Evolutionary conservation across 176 grass and related monocot genomes (phyloP).

Genomic region (Avena insularis): DNA sequence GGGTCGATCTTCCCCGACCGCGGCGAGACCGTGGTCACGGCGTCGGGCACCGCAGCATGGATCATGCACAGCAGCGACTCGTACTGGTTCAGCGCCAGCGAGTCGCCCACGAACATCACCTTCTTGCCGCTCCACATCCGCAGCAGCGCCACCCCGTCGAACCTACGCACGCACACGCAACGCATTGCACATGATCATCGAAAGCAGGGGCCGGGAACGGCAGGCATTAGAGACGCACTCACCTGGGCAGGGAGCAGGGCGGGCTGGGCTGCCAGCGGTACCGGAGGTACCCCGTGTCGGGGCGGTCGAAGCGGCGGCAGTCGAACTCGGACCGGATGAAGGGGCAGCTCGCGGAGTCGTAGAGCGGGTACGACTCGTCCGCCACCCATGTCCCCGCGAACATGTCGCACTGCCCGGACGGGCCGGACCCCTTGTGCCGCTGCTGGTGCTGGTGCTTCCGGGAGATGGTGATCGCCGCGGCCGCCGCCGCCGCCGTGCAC

Average conservation of each 20-base stretch:
- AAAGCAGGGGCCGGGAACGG: background rate
- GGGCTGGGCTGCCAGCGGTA: constrained; percentile 74
- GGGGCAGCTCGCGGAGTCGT: constrained; percentile 72
- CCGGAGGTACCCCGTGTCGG: constrained; percentile 75
- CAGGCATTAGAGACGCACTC: background rate
- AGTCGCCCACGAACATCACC: constrained; percentile 95
- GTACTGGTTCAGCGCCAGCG: constrained; percentile 86
- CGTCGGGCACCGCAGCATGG: constrained; percentile 56
- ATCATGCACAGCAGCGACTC: constrained; percentile 86
- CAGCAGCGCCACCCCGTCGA: constrained; percentile 68
- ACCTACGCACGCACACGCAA: constrained; percentile 38
- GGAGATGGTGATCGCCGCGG: constrained; percentile 35
- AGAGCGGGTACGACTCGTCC: constrained; percentile 82
- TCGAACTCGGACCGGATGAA: constrained; percentile 88
- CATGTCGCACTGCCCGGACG: constrained; percentile 47
- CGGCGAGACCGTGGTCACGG: constrained; percentile 37
- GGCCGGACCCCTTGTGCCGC: background rate
- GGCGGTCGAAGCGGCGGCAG: constrained; percentile 67
- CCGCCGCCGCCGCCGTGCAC: constrained; percentile 43
- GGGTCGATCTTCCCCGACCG: constrained; percentile 30
- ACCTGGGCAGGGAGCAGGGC: constrained; percentile 69
- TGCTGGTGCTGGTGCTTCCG: constrained; percentile 18
- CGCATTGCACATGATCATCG: too few species aligned
- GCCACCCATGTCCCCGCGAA: constrained; percentile 72
- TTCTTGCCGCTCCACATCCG: constrained; percentile 72